Evolutionary conservation across 805 yeast species (phyloP).

Genomic region (Hanseniaspora clermontiae): DNA sequence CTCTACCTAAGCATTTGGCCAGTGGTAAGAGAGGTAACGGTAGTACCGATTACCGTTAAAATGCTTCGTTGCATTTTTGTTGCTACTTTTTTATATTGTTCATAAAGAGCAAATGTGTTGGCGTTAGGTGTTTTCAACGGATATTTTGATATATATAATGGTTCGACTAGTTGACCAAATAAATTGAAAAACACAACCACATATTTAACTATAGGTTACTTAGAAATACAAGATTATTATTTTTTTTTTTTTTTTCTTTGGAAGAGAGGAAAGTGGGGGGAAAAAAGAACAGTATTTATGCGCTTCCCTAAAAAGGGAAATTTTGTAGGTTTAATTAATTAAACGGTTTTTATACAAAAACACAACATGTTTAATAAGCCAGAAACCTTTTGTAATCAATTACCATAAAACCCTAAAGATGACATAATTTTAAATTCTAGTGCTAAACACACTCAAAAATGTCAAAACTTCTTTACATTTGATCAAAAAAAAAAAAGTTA

Average conservation of each 20-base stretch:
- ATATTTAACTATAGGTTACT: background rate
- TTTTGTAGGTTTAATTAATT: background rate
- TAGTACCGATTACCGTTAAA: slow-evolving; percentile 74
- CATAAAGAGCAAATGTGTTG: background rate
- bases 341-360: background rate
- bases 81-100: background rate
- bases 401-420: background rate
- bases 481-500: too few relatives aligned
- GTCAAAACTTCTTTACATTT: too few relatives aligned
- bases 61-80: background rate
- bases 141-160: background rate
- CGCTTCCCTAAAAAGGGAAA: too few relatives aligned
- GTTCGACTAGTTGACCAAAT: background rate
- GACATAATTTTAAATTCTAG: background rate
- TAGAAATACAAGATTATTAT: background rate
- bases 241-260: background rate
- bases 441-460: background rate
- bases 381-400: background rate
- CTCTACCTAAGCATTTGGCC: slow-evolving; percentile 86
- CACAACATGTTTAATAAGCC: background rate
- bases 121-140: background rate
- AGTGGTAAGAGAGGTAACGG: slow-evolving; percentile 96
- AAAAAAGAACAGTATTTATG: background rate
- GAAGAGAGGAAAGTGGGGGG: background rate
- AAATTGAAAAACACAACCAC: background rate